Conservation (phyloP, 176 grass and related monocot species). For the Areca catechu region DNA sequence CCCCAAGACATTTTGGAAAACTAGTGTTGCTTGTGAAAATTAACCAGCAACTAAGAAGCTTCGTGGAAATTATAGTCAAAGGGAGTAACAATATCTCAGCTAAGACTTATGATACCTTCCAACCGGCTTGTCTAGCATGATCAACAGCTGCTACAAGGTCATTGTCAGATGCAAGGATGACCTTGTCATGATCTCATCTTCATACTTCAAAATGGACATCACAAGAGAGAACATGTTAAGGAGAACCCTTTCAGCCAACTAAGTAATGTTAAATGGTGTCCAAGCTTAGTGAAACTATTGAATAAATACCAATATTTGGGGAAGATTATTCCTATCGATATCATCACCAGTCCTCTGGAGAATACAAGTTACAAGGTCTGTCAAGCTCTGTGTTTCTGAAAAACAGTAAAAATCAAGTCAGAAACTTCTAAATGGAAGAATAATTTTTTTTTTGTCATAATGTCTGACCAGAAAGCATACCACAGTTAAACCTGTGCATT, state of each 20-base stretch:
- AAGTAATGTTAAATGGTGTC: too few species aligned
- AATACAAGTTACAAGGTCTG: constrained; percentile 80
- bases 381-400: constrained; percentile 66
- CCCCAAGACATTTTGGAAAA: too few species aligned
- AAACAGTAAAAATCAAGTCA: constrained; percentile 10
- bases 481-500: constrained; percentile 97
- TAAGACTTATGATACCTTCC: constrained; percentile 48
- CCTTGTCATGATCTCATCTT: constrained; percentile 91
- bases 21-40: too few species aligned
- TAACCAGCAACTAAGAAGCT: too few species aligned
- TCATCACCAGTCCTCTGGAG: constrained; percentile 71
- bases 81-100: background rate
- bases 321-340: constrained; percentile 76
- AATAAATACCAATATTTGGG: constrained; percentile 84
- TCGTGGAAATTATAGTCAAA: too few species aligned
- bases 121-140: constrained; percentile 79
- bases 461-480: constrained; percentile 29
- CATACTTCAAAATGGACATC: constrained; percentile 36
- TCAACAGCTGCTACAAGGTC: constrained; percentile 86
- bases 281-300: background rate
- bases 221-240: background rate
- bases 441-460: background rate
- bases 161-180: constrained; percentile 74
- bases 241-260: too few species aligned
- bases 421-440: background rate